Evolutionary conservation across 73 alveolate species (phyloP), one percentile per base, ranked within the genome.

Genomic region (Urostyla sp.): DNA sequence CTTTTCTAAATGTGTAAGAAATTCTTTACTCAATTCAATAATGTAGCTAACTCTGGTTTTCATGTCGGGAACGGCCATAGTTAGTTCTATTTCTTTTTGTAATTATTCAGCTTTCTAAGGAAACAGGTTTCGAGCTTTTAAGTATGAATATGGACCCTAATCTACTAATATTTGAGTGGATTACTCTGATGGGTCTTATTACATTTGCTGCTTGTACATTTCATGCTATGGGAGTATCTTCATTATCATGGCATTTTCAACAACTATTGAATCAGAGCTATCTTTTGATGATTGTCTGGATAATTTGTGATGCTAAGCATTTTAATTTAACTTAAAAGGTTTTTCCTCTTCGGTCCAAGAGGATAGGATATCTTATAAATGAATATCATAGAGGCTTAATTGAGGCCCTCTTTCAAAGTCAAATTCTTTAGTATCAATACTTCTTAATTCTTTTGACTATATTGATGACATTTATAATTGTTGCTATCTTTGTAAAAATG

Each of bases 1-100:
- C 36, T 61, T 58, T 27, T 77, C 89, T 59, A 77, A 6, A 32
- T 77, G 89, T 11, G 89, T 77, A 3, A 77, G 60, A 40, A 75
- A 75, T 1, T 77, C 89, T 27, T 77, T 77, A 20, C 58, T 37
- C 18, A 60, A 55, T 27, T 59, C 72, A 7, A 77, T 77, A 30
- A 55, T 54, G 79, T 56, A 56, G 23, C 43, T 75, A 21, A 57
- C 75, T 31, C 61, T 35, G 27, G 81, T 30, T 21, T 38, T 54
- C 13, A 46, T 51, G 31, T 72, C 81, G 0, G 80, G 81, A 54
- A 60, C 45, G 20, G 23, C n/a, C 37, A 77, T 23, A 45, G 40
- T 36, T 20, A 60, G 3, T 18, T 60, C 63, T 1, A 61, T 48
- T 5, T 77, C 7, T 50, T 61, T 66, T 16, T 48, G 30, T 21